Conservation (phyloP, 345 rosid species). For the Hibiscus mutabilis region DNA sequence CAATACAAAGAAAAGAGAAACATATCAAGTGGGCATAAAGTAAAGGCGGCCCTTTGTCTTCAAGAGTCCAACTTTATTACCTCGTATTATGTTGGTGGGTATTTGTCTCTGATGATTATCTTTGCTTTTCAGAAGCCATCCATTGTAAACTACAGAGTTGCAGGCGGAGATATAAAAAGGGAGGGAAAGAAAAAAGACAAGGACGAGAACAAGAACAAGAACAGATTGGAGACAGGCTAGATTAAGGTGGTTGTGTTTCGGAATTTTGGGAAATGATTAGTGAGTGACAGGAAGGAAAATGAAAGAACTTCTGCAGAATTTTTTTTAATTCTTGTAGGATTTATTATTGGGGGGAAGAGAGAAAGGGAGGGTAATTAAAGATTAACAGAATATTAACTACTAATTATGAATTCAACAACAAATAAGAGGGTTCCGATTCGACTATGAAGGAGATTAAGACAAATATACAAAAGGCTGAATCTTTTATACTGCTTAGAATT, state of each 20-base stretch:
- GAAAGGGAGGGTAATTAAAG: no score
- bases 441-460: neutral
- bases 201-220: neutral
- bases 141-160: conserved; percentile 4
- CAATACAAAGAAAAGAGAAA: neutral
- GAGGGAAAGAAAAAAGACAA: neutral
- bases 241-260: neutral
- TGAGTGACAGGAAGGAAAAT: neutral
- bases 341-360: no score
- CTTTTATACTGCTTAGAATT: no score
- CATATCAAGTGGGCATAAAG: neutral
- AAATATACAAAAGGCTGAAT: no score
- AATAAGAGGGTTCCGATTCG: neutral
- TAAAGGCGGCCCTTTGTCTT: neutral
- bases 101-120: neutral
- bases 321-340: no score
- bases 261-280: neutral
- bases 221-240: neutral
- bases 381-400: no score
- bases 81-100: neutral
- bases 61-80: neutral
- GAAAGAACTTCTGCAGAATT: neutral
- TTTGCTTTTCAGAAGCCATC: conserved; percentile 18
- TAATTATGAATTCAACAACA: no score
- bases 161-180: neutral